phyloP scores from a whole-genome alignment of 208 protist genomes.

The Polymyxa betae region DNA sequence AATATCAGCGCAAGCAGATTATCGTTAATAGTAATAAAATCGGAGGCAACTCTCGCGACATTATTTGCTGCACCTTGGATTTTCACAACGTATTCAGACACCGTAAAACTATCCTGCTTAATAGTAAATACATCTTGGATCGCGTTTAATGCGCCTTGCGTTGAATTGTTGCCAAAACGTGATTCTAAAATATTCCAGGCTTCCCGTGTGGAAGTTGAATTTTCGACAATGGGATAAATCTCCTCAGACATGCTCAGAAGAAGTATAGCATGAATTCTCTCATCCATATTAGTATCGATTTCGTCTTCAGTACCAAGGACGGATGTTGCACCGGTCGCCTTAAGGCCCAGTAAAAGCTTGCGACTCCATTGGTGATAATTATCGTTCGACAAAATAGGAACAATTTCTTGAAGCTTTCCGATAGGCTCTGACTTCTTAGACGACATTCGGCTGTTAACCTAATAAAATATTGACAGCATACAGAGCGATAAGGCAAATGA shows the following conservation, averaged over 20 bases:
- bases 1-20: background rate
- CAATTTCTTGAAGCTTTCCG: background rate
- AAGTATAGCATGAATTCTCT: background rate
- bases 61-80: background rate
- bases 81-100: background rate
- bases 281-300: background rate
- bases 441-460: background rate
- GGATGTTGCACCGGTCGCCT: background rate
- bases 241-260: background rate
- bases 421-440: background rate
- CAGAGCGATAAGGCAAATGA: no score
- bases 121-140: background rate
- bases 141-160: background rate
- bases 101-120: background rate
- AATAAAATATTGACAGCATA: no score
- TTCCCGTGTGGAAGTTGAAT: background rate
- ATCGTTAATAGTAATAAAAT: background rate
- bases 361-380: background rate
- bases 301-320: background rate
- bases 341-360: background rate
- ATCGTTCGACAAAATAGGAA: background rate
- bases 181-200: background rate
- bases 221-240: background rate
- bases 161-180: background rate
- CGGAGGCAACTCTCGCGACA: background rate